These are phyloP conservation scores for Tetrastigma voinierianum DNA, from an alignment of 164 flowering plant species.

Conservation along the genomic window DNA sequence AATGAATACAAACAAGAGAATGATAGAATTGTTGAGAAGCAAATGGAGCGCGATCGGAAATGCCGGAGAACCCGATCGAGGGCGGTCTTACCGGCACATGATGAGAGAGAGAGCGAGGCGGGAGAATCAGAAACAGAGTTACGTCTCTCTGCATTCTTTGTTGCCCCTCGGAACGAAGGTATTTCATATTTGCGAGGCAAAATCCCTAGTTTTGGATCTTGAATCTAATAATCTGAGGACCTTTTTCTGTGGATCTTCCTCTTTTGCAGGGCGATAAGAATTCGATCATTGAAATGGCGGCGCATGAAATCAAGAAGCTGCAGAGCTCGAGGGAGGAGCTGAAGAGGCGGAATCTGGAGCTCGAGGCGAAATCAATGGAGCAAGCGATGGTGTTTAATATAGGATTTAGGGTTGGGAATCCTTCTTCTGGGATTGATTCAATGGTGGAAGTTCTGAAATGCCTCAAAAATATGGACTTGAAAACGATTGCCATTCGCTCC, in stretches of 20 bases:
- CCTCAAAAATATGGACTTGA: slow-evolving; percentile 31
- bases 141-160: slow-evolving; percentile 35
- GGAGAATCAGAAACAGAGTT: slow-evolving; percentile 39
- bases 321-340: slow-evolving; percentile 28
- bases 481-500: slow-evolving; percentile 27
- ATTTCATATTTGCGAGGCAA: neutral
- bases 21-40: slow-evolving; percentile 38
- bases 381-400: slow-evolving; percentile 14
- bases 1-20: slow-evolving; percentile 46
- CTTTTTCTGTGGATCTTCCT: neutral
- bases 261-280: slow-evolving; percentile 42
- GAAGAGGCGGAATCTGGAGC: slow-evolving; percentile 23
- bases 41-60: slow-evolving; percentile 3
- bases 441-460: slow-evolving; percentile 36
- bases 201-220: neutral
- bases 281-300: slow-evolving; percentile 34
- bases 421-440: slow-evolving; percentile 40
- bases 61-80: slow-evolving; percentile 14
- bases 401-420: slow-evolving; percentile 20
- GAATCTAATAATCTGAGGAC: too few species aligned
- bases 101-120: slow-evolving; percentile 60
- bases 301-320: slow-evolving; percentile 24
- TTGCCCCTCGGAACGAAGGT: slow-evolving; percentile 60
- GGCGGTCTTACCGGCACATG: slow-evolving; percentile 40
- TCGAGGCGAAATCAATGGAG: slow-evolving; percentile 16